phyloP scores from a whole-genome alignment of 1,139 yeast genomes.

The Geotrichum candidum region DNA sequence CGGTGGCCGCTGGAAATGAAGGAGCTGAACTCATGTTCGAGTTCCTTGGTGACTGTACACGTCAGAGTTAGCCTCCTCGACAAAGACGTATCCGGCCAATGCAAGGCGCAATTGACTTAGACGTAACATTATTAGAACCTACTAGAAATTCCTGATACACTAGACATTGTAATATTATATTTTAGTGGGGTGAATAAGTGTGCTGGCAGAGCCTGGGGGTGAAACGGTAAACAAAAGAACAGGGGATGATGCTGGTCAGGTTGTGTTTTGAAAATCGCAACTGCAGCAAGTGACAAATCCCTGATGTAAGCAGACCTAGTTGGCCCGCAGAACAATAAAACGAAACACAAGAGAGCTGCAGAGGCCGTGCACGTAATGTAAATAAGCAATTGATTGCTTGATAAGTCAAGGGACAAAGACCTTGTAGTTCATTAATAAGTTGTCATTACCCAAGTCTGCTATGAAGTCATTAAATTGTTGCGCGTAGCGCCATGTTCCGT shows the following conservation, averaged over 20 bases:
- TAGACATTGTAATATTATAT: slow-evolving; percentile 2
- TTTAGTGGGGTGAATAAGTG: background rate
- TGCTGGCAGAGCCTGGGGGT: background rate
- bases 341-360: background rate
- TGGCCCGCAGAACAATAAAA: background rate
- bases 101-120: background rate
- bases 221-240: background rate
- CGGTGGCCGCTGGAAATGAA: slow-evolving; percentile 13
- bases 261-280: background rate
- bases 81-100: background rate
- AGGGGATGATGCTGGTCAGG: background rate
- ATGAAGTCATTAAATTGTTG: background rate
- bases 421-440: background rate
- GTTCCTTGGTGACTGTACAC: slow-evolving; percentile 6
- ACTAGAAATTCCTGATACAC: slow-evolving; percentile 4
- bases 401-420: background rate
- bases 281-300: background rate
- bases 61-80: background rate
- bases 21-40: slow-evolving; percentile 10
- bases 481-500: background rate
- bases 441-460: background rate
- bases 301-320: background rate
- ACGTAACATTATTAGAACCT: slow-evolving; percentile 3
- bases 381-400: background rate
- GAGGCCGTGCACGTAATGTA: background rate